A percentile compares a stretch with the other conserved stretches of the same genome.
Evolutionary conservation across 2,329 filamentous ascomycete genomes (phyloP).

Genomic region (Apiospora rasikravindrae): DNA sequence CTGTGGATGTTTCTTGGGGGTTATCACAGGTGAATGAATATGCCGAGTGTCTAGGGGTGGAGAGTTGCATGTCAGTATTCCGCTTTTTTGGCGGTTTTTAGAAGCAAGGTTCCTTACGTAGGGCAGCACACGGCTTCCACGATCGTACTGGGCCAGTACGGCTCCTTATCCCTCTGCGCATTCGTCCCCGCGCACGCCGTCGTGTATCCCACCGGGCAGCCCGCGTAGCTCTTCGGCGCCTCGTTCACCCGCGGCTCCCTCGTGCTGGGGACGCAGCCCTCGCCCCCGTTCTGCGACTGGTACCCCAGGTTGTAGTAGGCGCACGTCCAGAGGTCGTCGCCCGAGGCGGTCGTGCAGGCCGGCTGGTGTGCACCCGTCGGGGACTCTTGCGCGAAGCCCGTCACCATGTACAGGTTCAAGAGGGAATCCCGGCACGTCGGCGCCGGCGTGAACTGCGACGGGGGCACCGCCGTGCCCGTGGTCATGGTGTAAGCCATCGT

Average conservation of each 20-base stretch:
- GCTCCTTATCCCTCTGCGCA: no score
- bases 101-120: not conserved
- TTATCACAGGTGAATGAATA: not conserved
- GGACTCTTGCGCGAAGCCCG: not conserved
- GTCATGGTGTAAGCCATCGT: slow-evolving; percentile 11
- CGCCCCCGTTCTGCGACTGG: no score
- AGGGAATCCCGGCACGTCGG: not conserved
- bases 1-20: not conserved
- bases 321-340: not conserved
- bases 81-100: no score
- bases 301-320: not conserved
- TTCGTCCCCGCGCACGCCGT: not conserved
- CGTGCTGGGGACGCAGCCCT: not conserved
- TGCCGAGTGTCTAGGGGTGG: not conserved
- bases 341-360: not conserved
- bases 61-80: no score
- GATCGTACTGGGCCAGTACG: not conserved
- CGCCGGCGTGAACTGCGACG: not conserved
- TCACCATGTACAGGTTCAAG: not conserved
- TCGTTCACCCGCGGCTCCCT: no score
- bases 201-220: slow-evolving; percentile 6
- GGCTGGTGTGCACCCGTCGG: not conserved
- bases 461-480: not conserved
- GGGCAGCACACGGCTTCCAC: not conserved
- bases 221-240: not conserved